Evolutionary conservation across 768 basidiomycete species (phyloP), one percentile per base, ranked within the genome.

Genomic region (Mycena vitilis): DNA sequence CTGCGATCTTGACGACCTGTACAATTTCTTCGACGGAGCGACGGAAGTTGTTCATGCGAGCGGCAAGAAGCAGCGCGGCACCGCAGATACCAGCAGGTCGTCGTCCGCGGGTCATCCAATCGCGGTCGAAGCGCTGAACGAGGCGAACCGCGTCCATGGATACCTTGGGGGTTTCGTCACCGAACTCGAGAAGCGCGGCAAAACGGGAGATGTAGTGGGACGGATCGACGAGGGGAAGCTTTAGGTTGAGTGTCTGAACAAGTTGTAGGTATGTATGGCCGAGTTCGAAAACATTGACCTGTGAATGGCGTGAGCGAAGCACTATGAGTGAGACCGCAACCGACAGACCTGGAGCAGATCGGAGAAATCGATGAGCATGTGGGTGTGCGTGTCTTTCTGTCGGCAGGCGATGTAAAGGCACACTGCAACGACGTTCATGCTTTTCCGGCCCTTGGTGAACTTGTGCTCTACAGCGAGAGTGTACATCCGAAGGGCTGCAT

Each of bases 361-460:
- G n/a, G 95, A 95, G 74, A 99, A 99, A 81, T 99, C 98, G 70
- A 99, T 99, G 30, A 99, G 88, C 98, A 99, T 99, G 78, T 96
- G 94, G 64, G 91, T 95, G 60, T 92, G 82, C 0, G 94, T 95
- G 79, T 97, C 94, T 74, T 92, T 93, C 79, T 96, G 91, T 67
- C 97, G 81, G 76, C 96, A 97, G 4, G 96, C 95, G 49, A 97
- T 89, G 76, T 99, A 99, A 53, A 99, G 86, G 77, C 98, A 99
- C 48, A 96, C 94, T 4, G 96, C 98, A 42, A 97, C 93, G 69
- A 99, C 95, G 73, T 98, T 95, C 75, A 95, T 83, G 73, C 94
- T 94, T 75, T 92, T 91, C 34, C 98, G 87, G 11, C 98, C 98
- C 78, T 96, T 95, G 5, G 89, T 97, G 78, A 99, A 99, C 71